phyloP scores from a whole-genome alignment of 2,329 filamentous ascomycete species.

The Fusarium sp. region DNA sequence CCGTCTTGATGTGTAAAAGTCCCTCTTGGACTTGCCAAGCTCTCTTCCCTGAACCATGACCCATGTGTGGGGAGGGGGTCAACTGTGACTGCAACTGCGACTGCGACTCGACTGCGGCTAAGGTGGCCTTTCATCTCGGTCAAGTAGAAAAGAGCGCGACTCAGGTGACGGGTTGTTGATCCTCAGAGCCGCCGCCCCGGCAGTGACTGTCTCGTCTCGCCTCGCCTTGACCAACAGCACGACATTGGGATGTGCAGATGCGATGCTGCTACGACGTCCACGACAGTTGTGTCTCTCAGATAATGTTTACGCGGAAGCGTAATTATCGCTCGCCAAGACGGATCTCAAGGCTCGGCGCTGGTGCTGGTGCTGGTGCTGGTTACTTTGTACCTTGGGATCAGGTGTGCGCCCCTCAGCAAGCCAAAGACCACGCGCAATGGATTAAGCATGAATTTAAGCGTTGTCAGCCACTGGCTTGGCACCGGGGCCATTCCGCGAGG shows the following conservation, averaged over 20 bases:
- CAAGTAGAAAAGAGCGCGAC: slow-evolving; percentile 5
- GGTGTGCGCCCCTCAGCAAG: slow-evolving; percentile 34
- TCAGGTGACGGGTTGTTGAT: neutral
- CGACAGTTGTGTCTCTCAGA: neutral
- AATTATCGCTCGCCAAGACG: slow-evolving; percentile 33
- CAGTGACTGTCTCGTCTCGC: neutral
- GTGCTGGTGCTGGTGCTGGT: neutral
- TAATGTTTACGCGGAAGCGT: neutral
- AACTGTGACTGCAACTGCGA: neutral
- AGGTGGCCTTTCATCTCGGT: slow-evolving; percentile 10
- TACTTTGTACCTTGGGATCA: slow-evolving; percentile 25
- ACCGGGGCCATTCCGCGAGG: slow-evolving; percentile 42
- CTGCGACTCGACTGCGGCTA: neutral
- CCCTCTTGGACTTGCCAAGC: neutral
- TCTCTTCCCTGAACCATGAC: neutral
- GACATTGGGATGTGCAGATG: neutral
- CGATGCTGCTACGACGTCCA: neutral
- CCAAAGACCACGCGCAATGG: slow-evolving; percentile 42
- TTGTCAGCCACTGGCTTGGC: slow-evolving; percentile 61
- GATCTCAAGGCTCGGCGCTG: slow-evolving; percentile 31
- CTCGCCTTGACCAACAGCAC: neutral
- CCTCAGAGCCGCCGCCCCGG: neutral
- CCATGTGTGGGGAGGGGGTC: neutral
- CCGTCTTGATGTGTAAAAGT: slow-evolving; percentile 1
- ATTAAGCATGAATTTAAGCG: slow-evolving; percentile 66